These are phyloP conservation scores for Penicillium thymicola DNA, from an alignment of 2,329 filamentous ascomycete species.

Conservation along the genomic window DNA sequence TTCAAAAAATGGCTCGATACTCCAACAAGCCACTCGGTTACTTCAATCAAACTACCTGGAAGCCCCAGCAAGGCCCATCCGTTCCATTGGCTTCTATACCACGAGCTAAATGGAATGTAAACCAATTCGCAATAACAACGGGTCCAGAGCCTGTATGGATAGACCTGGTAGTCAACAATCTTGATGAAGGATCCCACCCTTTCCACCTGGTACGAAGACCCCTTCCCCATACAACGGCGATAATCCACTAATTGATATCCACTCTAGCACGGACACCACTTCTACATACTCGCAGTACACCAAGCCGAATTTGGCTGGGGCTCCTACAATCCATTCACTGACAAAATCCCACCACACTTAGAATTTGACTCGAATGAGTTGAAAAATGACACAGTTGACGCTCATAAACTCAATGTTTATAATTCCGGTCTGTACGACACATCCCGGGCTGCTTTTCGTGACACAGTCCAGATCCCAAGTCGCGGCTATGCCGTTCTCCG, in stretches of 20 bases:
- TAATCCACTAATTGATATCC: not conserved
- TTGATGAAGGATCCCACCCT: slow-evolving; percentile 50
- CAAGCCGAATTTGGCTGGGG: slow-evolving; percentile 35
- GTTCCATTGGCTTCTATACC: slow-evolving; percentile 36
- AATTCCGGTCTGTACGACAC: slow-evolving; percentile 33
- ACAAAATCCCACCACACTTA: slow-evolving; percentile 22
- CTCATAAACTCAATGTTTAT: slow-evolving; percentile 10
- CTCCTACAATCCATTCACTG: slow-evolving; percentile 38
- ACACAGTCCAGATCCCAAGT: slow-evolving; percentile 54
- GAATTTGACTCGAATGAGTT: slow-evolving; percentile 5
- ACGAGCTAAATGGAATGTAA: slow-evolving; percentile 40
- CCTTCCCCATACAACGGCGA: not conserved
- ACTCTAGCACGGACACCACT: slow-evolving; percentile 36
- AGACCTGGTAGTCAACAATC: slow-evolving; percentile 50
- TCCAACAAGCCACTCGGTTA: slow-evolving; percentile 46
- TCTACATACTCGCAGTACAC: slow-evolving; percentile 32
- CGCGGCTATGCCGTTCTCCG: slow-evolving; percentile 55
- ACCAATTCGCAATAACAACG: slow-evolving; percentile 41
- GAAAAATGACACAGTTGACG: slow-evolving; percentile 18
- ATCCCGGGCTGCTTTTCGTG: slow-evolving; percentile 46
- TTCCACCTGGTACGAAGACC: slow-evolving; percentile 46
- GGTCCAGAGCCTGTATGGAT: slow-evolving; percentile 39
- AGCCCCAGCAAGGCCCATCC: slow-evolving; percentile 36
- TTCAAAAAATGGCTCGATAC: slow-evolving; percentile 44
- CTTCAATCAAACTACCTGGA: slow-evolving; percentile 50